Conservation (phyloP, 1,284 basidiomycete genomes). For the Baeospora myosura region DNA sequence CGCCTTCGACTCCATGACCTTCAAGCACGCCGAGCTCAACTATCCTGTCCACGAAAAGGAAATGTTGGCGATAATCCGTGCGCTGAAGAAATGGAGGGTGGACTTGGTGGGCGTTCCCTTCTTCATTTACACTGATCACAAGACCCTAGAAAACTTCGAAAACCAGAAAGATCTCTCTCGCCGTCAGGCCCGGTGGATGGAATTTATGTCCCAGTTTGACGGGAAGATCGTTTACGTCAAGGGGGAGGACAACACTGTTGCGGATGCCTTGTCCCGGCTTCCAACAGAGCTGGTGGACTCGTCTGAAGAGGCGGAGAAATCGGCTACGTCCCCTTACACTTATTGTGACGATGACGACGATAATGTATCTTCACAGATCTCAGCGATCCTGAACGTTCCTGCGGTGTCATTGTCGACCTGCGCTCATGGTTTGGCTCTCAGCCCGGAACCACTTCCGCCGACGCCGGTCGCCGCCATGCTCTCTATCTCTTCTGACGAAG, state of each 20-base stretch:
- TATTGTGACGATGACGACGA: neutral
- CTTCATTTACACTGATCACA: constrained; percentile 31
- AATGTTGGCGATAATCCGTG: constrained; percentile 26
- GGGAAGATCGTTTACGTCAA: constrained; percentile 26
- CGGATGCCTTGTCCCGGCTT: constrained; percentile 8
- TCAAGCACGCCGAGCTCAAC: constrained; percentile 26
- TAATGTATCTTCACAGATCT: neutral
- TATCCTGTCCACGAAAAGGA: constrained; percentile 33
- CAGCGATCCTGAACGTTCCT: neutral
- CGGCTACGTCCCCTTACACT: neutral
- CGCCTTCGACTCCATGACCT: constrained; percentile 23
- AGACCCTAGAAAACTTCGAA: constrained; percentile 28
- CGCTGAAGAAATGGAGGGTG: constrained; percentile 26
- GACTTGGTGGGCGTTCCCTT: constrained; percentile 27
- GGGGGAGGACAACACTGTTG: constrained; percentile 8
- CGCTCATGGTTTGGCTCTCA: neutral
- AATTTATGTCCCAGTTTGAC: constrained; percentile 29
- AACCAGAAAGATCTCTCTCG: constrained; percentile 27
- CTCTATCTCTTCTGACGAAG: constrained; percentile 15
- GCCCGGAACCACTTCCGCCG: neutral
- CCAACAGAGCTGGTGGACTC: neutral
- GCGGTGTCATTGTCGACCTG: neutral
- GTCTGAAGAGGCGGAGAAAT: neutral
- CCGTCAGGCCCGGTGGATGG: constrained; percentile 29
- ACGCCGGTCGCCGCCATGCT: constrained; percentile 10